phyloP scores from a whole-genome alignment of 805 yeast genomes.

The Pichia cephalocereana region DNA sequence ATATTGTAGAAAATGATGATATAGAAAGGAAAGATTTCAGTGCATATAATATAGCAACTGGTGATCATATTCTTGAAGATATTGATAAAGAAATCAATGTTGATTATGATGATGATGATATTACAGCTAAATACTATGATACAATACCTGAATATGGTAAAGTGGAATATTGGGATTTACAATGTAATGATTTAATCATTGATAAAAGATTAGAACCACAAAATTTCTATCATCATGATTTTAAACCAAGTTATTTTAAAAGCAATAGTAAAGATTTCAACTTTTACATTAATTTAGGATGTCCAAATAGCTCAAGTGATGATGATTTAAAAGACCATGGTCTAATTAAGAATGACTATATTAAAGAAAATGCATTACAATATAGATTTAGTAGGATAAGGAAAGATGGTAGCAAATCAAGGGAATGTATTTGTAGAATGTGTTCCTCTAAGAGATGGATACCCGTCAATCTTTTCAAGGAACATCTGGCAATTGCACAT shows the following conservation, averaged over 20 bases:
- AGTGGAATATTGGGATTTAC: slow-evolving; percentile 6
- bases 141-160: background rate
- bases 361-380: slow-evolving; percentile 8
- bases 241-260: background rate
- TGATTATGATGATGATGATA: background rate
- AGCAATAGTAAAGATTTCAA: background rate
- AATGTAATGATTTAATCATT: background rate
- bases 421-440: slow-evolving; percentile 14
- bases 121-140: background rate
- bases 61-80: too few relatives aligned
- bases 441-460: slow-evolving; percentile 18
- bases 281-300: slow-evolving; percentile 1
- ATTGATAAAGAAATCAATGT: too few relatives aligned
- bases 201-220: slow-evolving; percentile 11
- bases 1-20: background rate
- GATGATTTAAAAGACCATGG: slow-evolving; percentile 1
- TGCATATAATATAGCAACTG: too few relatives aligned
- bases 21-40: too few relatives aligned
- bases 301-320: slow-evolving; percentile 15
- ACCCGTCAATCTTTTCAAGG: background rate
- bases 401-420: background rate
- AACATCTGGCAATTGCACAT: slow-evolving; percentile 19
- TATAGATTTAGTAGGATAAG: slow-evolving; percentile 9
- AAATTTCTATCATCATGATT: slow-evolving; percentile 12
- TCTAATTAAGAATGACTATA: slow-evolving; percentile 1